Evolutionary conservation across 1,284 basidiomycete species (phyloP), one percentile per base, ranked within the genome.

Genomic region (Ustilago crameri): DNA sequence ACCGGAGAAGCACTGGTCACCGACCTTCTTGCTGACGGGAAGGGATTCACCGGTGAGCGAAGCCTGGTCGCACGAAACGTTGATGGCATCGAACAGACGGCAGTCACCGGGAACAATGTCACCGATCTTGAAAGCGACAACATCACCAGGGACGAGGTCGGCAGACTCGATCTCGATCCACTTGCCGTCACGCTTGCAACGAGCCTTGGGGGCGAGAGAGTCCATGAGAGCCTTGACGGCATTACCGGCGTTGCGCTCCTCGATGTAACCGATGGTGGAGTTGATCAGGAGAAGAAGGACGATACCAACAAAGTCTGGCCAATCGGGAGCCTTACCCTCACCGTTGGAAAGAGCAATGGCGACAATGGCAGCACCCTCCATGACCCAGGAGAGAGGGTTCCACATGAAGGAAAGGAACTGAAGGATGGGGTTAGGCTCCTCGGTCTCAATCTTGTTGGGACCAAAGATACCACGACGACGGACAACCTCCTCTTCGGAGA

Each of bases 151-250:
- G 3, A 98, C 92, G 38, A 99, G 88, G 38, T 90, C 87, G 3
- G 89, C 86, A 12, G 95, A 98, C 75, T 93, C 89, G 43, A 87
- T 86, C 48, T 68, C 56, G 42, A 65, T 56, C 82, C 82, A 82
- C 37, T 56, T 61, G 42, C 90, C 90, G 74, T 93, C 88, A 22
- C 90, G 86, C 41, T 74, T 74, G 55, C 53, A 56, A 85, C 90
- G 91, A 37, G 95, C 95, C 87, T 97, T 97, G 84, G 94, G 95
- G 20, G 95, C 95, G 74, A 98, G 91, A 17, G 95, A 97, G 84
- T 97, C 95, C 95, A 97, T 98, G 76, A 98, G 91, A 14, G 94
- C 94, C 87, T 96, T 97, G 87, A 98, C 95, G 38, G 95, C 95
- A 85, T 98, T 96, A 86, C 95, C 95, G 51, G 95, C 95, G 82